phyloP scores from a whole-genome alignment of 2,329 filamentous ascomycete species.

The Falciphora oryzae region DNA sequence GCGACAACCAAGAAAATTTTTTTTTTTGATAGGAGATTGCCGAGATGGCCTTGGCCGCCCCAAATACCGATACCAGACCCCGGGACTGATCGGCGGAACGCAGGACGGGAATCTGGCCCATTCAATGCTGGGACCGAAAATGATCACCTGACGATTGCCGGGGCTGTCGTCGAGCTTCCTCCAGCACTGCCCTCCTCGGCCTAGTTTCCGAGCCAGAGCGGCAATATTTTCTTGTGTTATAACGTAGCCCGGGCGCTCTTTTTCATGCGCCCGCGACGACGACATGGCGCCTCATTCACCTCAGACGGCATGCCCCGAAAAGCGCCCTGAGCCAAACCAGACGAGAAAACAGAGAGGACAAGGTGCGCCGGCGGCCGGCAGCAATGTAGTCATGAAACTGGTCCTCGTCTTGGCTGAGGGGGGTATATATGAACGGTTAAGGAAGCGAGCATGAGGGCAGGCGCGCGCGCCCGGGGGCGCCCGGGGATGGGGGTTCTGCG shows the following conservation, averaged over 20 bases:
- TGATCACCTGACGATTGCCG: neutral
- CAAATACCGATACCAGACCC: neutral
- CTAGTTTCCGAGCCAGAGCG: neutral
- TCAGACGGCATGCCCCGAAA: too few relatives aligned
- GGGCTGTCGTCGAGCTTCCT: neutral
- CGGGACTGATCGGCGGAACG: neutral
- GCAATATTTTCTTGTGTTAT: neutral
- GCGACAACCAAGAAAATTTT: too few relatives aligned
- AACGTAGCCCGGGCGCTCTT: neutral
- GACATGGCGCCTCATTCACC: too few relatives aligned
- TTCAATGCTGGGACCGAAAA: neutral
- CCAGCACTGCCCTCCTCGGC: neutral
- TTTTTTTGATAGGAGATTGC: too few relatives aligned
- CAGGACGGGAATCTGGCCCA: neutral
- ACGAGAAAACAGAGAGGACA: neutral
- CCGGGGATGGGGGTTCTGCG: too few relatives aligned
- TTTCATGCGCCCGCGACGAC: neutral
- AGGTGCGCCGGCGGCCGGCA: neutral
- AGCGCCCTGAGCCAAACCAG: neutral
- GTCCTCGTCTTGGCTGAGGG: neutral
- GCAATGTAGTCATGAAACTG: neutral
- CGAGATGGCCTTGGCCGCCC: neutral
- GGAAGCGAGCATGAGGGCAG: neutral
- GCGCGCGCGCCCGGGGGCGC: too few relatives aligned
- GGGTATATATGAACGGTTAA: neutral